A percentile compares a stretch with the other conserved stretches of the same genome.
Evolutionary conservation across 225 moss, liverwort and hornwort genomes (phyloP).

Genomic region (Polytrichum formosum): DNA sequence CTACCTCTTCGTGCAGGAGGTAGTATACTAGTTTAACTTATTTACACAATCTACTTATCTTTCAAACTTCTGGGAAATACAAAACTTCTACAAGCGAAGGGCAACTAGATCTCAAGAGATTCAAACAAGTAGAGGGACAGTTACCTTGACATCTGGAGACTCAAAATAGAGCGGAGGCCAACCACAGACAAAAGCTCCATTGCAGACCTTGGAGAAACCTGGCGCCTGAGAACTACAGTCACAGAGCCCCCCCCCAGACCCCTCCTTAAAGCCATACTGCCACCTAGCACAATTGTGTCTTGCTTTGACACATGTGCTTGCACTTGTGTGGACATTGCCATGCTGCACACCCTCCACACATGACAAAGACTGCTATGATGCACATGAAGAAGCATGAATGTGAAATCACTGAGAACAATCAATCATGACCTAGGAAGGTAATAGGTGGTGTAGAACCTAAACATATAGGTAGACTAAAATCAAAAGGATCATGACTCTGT

Average conservation of each 20-base stretch:
- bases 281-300: slow-evolving; percentile 84
- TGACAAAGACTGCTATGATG: no score
- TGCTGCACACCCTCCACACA: slow-evolving; percentile 33
- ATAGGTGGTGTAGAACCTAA: no score
- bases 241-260: slow-evolving; percentile 93
- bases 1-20: no score
- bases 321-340: slow-evolving; percentile 98
- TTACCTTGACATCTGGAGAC: slow-evolving; percentile 88
- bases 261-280: slow-evolving; percentile 92
- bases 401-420: no score
- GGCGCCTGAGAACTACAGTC: slow-evolving; percentile 79
- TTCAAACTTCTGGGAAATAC: no score
- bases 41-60: no score
- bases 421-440: no score
- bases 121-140: background rate
- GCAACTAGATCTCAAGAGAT: background rate
- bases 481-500: no score
- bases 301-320: slow-evolving; percentile 92
- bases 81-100: no score
- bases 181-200: slow-evolving; percentile 81
- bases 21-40: no score
- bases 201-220: slow-evolving; percentile 73
- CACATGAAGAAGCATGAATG: no score
- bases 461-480: no score
- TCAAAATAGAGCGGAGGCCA: slow-evolving; percentile 88